phyloP scores from a whole-genome alignment of 768 basidiomycete species.

The Leccinum sublutescens region DNA sequence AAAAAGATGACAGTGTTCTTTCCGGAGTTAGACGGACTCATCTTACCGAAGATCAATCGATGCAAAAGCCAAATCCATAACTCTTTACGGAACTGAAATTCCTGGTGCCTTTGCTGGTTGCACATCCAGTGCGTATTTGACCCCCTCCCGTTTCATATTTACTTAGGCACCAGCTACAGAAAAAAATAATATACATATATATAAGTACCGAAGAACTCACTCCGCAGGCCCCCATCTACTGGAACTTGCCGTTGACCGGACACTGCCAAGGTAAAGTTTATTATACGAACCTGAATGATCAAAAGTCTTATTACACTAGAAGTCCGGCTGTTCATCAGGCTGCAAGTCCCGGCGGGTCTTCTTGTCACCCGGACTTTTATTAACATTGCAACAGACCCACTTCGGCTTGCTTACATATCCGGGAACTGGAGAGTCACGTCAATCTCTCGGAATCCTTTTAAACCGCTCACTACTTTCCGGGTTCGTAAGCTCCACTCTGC shows the following conservation, averaged over 20 bases:
- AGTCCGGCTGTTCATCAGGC: constrained; percentile 19
- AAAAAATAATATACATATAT: constrained; percentile 9
- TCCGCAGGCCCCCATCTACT: constrained; percentile 24
- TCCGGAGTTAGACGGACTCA: constrained; percentile 34
- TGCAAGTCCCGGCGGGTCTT: constrained; percentile 29
- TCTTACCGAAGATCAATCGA: constrained; percentile 31
- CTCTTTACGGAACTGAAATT: constrained; percentile 32
- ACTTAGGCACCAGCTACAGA: neutral
- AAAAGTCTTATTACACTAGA: constrained; percentile 24
- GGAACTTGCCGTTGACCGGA: constrained; percentile 30
- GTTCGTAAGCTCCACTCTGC: constrained; percentile 25
- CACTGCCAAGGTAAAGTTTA: constrained; percentile 31
- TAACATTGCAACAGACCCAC: constrained; percentile 29
- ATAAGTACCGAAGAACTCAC: constrained; percentile 16
- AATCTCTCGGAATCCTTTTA: constrained; percentile 24
- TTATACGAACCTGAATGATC: constrained; percentile 28
- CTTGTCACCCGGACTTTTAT: constrained; percentile 31
- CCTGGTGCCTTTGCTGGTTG: constrained; percentile 22
- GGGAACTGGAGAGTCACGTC: constrained; percentile 27
- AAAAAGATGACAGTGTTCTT: constrained; percentile 16
- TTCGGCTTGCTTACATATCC: constrained; percentile 28
- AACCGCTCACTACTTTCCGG: constrained; percentile 19
- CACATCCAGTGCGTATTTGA: constrained; percentile 11
- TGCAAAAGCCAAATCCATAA: constrained; percentile 34
- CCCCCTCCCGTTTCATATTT: constrained; percentile 4